A percentile compares a stretch with the other conserved stretches of the same genome.
phyloP scores from a whole-genome alignment of 306 rosid species.

The Casuarina glauca region DNA sequence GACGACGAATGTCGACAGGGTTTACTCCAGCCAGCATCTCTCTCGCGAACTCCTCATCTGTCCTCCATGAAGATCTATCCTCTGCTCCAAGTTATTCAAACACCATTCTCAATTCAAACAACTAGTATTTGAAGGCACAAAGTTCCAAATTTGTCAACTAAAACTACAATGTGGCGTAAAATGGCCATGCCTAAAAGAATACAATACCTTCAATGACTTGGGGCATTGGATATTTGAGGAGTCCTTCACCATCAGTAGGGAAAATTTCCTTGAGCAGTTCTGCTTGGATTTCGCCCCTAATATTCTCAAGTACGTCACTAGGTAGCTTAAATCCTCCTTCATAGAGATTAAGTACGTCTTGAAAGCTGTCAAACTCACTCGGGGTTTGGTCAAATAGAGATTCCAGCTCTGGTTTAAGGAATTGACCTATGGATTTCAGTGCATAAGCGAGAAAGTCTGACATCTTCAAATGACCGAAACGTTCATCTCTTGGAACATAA shows the following conservation, averaged over 20 bases:
- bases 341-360: conserved; percentile 62
- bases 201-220: conserved; percentile 74
- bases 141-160: not conserved
- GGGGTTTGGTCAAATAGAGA: conserved; percentile 50
- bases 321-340: conserved; percentile 72
- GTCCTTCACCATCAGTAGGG: conserved; percentile 59
- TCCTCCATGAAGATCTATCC: conserved; percentile 72
- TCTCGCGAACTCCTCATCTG: conserved; percentile 86
- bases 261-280: conserved; percentile 69
- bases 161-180: not conserved
- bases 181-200: not conserved
- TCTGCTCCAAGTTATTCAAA: conserved; percentile 51
- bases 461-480: conserved; percentile 76
- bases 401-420: conserved; percentile 62
- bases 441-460: conserved; percentile 72
- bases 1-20: conserved; percentile 61
- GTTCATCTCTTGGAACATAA: conserved; percentile 88
- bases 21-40: conserved; percentile 89
- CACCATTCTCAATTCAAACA: not conserved
- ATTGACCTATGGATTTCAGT: conserved; percentile 60
- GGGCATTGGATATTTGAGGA: conserved; percentile 66
- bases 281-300: conserved; percentile 51
- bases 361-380: conserved; percentile 61
- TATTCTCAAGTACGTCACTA: conserved; percentile 35
- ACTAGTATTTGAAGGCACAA: not conserved